phyloP scores from a whole-genome alignment of 1,139 yeast species.

The Scheffersomyces lignicola region DNA sequence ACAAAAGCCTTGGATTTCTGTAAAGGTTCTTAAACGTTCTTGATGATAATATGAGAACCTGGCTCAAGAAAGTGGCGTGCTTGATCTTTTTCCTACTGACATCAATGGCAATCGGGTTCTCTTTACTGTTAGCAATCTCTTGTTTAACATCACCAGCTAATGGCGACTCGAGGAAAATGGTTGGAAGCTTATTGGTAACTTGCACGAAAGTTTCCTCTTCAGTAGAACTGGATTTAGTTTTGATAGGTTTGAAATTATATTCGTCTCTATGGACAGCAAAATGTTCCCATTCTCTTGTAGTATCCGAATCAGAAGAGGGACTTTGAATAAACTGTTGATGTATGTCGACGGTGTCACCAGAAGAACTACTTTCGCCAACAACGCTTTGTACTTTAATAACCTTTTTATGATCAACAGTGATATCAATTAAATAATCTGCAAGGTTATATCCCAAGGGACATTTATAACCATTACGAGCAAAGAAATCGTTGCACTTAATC shows the following conservation, averaged over 20 bases:
- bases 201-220: slow-evolving; percentile 33
- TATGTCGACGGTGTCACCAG: slow-evolving; percentile 21
- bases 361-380: slow-evolving; percentile 16
- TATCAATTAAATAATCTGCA: slow-evolving; percentile 90
- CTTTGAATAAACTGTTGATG: slow-evolving; percentile 27
- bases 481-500: slow-evolving; percentile 69
- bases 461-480: slow-evolving; percentile 69
- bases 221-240: slow-evolving; percentile 16
- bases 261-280: slow-evolving; percentile 85
- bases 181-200: slow-evolving; percentile 36
- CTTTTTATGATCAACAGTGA: slow-evolving; percentile 66
- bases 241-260: slow-evolving; percentile 24
- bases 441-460: slow-evolving; percentile 91
- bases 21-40: slow-evolving; percentile 90
- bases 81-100: slow-evolving; percentile 36
- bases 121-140: slow-evolving; percentile 44
- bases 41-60: slow-evolving; percentile 69
- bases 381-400: slow-evolving; percentile 25
- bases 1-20: slow-evolving; percentile 81
- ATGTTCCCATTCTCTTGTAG: slow-evolving; percentile 88
- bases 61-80: slow-evolving; percentile 60
- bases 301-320: slow-evolving; percentile 45
- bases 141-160: slow-evolving; percentile 47
- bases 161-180: slow-evolving; percentile 49
- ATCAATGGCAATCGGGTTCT: slow-evolving; percentile 32